phyloP scores from a whole-genome alignment of 495 filamentous ascomycete genomes.

The Rhizodiscina lignyota region DNA sequence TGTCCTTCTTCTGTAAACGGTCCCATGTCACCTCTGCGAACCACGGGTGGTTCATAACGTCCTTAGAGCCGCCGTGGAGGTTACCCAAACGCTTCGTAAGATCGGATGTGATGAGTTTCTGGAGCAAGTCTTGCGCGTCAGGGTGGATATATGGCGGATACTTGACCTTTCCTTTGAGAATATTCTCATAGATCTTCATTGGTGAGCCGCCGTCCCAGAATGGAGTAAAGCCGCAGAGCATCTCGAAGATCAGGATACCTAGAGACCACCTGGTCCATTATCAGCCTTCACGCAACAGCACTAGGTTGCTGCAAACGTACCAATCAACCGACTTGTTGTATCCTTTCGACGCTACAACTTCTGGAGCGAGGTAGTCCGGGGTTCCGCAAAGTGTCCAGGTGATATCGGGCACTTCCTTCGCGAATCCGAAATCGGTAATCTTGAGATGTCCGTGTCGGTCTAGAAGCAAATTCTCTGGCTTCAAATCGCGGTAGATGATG shows the following conservation, averaged over 20 bases:
- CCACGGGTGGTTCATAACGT: constrained; percentile 92
- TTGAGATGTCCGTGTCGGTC: constrained; percentile 95
- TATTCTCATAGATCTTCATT: constrained; percentile 99
- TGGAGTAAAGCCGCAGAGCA: constrained; percentile 96
- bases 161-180: constrained; percentile 81
- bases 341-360: constrained; percentile 92
- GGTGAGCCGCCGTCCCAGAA: constrained; percentile 97
- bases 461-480: constrained; percentile 88
- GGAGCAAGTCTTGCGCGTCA: constrained; percentile 82
- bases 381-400: constrained; percentile 98
- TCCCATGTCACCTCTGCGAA: constrained; percentile 98
- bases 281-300: constrained; percentile 2
- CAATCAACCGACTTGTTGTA: constrained; percentile 99
- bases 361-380: constrained; percentile 94
- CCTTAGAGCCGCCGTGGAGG: constrained; percentile 74
- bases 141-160: constrained; percentile 90
- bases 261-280: constrained; percentile 69
- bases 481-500: constrained; percentile 95
- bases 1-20: constrained; percentile 79
- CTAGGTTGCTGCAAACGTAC: constrained; percentile 32
- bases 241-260: constrained; percentile 96
- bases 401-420: constrained; percentile 95
- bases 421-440: constrained; percentile 98
- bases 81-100: constrained; percentile 92
- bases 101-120: constrained; percentile 84